Percentiles rank a stretch among this genome's conserved stretches.
Evolutionary conservation across 78 protist species (phyloP).

Genomic region (Acrasis kona): DNA sequence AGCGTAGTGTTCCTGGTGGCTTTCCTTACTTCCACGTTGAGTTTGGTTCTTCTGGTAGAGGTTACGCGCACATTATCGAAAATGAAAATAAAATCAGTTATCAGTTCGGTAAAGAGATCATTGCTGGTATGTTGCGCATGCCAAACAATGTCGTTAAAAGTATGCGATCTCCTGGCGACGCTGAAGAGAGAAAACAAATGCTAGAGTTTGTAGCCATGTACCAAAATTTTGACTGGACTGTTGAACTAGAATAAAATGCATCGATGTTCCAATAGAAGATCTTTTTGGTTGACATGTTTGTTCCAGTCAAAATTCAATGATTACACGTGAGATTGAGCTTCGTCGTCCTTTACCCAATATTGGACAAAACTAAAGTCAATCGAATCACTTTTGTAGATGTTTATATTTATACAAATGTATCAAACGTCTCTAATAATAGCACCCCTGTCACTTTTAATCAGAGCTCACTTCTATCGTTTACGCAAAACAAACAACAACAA

Average conservation of each 20-base stretch:
- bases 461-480: too few species aligned
- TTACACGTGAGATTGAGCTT: too few species aligned
- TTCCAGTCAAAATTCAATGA: too few species aligned
- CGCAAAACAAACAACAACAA: too few species aligned
- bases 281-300: too few species aligned
- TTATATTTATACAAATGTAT: too few species aligned
- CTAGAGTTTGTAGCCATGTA: neutral
- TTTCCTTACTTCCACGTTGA: neutral
- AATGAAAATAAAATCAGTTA: neutral
- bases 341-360: too few species aligned
- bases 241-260: slow-evolving; percentile 2
- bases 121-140: neutral
- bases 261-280: too few species aligned
- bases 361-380: too few species aligned
- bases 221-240: neutral
- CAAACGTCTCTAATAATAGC: too few species aligned
- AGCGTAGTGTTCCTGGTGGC: neutral
- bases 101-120: neutral
- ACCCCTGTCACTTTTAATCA: too few species aligned
- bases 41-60: neutral
- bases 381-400: too few species aligned
- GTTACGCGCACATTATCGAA: neutral
- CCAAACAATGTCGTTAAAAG: neutral
- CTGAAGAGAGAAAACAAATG: neutral
- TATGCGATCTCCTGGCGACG: neutral